Base-by-base conservation (phyloP, 768 basidiomycete genomes). In the Pleurotus giganteus region DNA sequence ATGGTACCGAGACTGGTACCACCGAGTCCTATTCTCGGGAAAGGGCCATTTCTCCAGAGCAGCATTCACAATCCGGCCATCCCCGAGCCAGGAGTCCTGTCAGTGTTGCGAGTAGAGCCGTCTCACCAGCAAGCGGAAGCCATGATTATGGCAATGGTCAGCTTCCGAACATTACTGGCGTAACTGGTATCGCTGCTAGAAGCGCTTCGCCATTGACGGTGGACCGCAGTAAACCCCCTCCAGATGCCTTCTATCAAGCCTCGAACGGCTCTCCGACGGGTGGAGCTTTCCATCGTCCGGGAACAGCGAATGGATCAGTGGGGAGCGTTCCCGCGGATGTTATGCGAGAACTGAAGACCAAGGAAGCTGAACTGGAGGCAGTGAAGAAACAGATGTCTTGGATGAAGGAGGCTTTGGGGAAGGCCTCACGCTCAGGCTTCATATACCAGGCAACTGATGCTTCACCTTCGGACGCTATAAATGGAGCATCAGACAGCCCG, bases 361-460 rank as follows among this genome's bases (percentile, higher is more conserved):
- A 89, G 66, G 94, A 95, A 59, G 74, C 76, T 32, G 94, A 96
- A 67, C 65, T 97, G 43, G 91, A 93, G 59, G 74, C 74, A 43
- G 70, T 88, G 60, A 86, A 84, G 78, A 83, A 83, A 65, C 83
- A 90, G 60, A 86, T 93, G 74, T 73, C 74, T 31, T 97, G 96
- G 88, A 86, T 98, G 85, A 86, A 83, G 65, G 84, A 85, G 43
- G 88, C 91, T 1, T 70, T 99, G 44, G 71, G 74, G 4, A 82
- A 86, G 63, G 96, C 96, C 0, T 78, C 81, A 23, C 81, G 84
- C 49, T 76, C 86, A 49, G 96, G 96, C 3, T 98, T 88, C 68
- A 74, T 89, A 15, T 82, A 85, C 60, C 70, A 77, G 32, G 81
- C 80, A 47, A 69, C 73, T 27, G 82, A 83, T 46, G 34, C 49